Evolutionary conservation across 1,139 yeast species (phyloP), one percentile per base, ranked within the genome.

Genomic region (Arxiozyma heterogenica): DNA sequence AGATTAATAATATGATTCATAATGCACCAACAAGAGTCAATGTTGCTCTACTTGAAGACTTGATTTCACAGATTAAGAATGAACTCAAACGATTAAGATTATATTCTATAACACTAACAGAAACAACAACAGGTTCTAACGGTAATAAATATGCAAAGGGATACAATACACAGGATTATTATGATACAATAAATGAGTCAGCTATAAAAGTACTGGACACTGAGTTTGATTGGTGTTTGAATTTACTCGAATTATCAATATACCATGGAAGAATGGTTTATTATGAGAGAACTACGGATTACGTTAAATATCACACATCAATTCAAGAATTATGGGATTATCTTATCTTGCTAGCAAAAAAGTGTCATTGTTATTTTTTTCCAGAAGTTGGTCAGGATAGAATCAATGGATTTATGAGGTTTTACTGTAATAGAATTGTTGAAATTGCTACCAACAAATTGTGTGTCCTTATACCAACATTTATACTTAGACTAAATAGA

Each of bases 401-500:
- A 21, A 23, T 58, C 7, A 59, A 58, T 30, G 57, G 59, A 12
- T 62, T 57, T 47, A 53, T 58, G 4, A 59, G 59, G 41, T 66
- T 65, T 44, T 67, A 62, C 53, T 58, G 63, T 9, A 65, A 66
- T 49, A 59, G 64, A 50, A 63, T 62, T 20, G 61, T 64, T n/a
- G 69, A 61, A 44, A 54, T 65, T 17, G 62, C 61, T 7, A 50
- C 64, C 6, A 60, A 62, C 44, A 63, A 59, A 46, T 53, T 64
- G 12, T 61, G 61, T 47, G 60, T 59, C 18, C 51, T 66, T 21
- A 34, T 65, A 25, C 68, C 69, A 2, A 53, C 64, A 9, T 53
- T 66, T 22, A 59, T 66, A 18, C 51, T 66, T 9, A 58, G 70
- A 44, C 34, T 58, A 25, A 56, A 58, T 18, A 54, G 63, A 27